Percentiles rank a stretch among this genome's conserved stretches.
Conservation (phyloP, 1,284 basidiomycete genomes). For the Puccinia novopanici region DNA sequence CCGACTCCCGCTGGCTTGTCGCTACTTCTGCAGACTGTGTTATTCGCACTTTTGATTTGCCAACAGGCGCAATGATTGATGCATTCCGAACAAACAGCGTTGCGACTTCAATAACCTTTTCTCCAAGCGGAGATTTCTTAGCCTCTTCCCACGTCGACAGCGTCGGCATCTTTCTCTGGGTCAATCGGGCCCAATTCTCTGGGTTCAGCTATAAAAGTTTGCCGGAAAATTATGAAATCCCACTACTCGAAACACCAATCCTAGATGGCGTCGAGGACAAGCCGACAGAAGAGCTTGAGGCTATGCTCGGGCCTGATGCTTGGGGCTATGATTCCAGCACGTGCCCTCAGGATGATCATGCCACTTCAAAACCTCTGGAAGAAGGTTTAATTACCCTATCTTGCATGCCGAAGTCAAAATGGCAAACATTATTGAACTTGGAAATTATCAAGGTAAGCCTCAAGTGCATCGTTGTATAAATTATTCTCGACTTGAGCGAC, state of each 20-base stretch:
- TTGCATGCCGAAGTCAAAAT: constrained; percentile 83
- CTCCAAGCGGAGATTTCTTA: constrained; percentile 91
- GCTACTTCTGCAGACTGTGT: constrained; percentile 83
- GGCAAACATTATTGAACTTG: constrained; percentile 94
- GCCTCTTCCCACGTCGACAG: constrained; percentile 93
- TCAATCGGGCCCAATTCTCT: constrained; percentile 89
- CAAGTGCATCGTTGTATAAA: not conserved
- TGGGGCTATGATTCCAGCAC: constrained; percentile 20
- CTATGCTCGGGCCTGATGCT: constrained; percentile 14
- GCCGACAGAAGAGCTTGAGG: constrained; percentile 55
- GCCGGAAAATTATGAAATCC: constrained; percentile 73
- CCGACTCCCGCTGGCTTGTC: constrained; percentile 90
- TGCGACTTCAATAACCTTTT: constrained; percentile 86
- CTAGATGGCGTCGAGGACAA: constrained; percentile 71
- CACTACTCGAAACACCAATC: constrained; percentile 81
- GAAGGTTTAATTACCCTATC: constrained; percentile 88
- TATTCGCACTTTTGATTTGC: constrained; percentile 94
- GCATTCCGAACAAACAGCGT: constrained; percentile 86
- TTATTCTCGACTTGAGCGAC: not conserved
- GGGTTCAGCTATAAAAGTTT: constrained; percentile 80
- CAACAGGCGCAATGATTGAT: constrained; percentile 86
- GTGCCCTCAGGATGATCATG: constrained; percentile 50
- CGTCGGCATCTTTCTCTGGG: constrained; percentile 93
- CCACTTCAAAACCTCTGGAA: constrained; percentile 51
- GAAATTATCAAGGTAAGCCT: constrained; percentile 81